phyloP scores from a whole-genome alignment of 2,329 filamentous ascomycete species.

The Rhinocladiella similis region DNA sequence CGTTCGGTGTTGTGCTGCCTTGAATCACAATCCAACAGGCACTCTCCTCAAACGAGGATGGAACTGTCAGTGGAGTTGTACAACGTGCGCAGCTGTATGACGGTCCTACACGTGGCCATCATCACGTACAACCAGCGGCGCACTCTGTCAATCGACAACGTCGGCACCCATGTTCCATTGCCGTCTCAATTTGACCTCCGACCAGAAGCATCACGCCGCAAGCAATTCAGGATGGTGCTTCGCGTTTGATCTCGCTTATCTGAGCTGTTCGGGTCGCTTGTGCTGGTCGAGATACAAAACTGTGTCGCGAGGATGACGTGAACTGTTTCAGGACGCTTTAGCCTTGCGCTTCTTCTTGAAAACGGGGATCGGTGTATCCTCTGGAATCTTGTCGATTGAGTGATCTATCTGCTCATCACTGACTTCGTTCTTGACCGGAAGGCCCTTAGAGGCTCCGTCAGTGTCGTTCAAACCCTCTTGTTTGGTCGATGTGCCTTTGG shows the following conservation, averaged over 20 bases:
- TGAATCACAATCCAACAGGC: not conserved
- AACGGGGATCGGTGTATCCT: slow-evolving; percentile 34
- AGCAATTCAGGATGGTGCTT: not conserved
- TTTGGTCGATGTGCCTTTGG: not conserved
- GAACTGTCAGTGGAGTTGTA: slow-evolving; percentile 17
- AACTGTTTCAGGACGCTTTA: slow-evolving; percentile 40
- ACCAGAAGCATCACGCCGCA: not conserved
- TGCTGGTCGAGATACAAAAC: slow-evolving; percentile 13
- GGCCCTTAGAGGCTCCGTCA: slow-evolving; percentile 5
- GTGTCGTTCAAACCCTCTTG: not conserved
- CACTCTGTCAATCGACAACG: slow-evolving; percentile 1
- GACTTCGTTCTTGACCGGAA: slow-evolving; percentile 33
- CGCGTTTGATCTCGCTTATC: slow-evolving; percentile 25
- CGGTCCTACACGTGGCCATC: slow-evolving; percentile 15
- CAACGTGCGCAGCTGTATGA: slow-evolving; percentile 3
- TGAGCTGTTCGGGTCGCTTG: slow-evolving; percentile 19
- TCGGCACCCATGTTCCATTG: slow-evolving; percentile 1
- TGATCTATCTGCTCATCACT: slow-evolving; percentile 2
- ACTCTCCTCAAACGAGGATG: slow-evolving; percentile 7
- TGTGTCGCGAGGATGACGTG: not conserved
- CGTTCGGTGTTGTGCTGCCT: not conserved
- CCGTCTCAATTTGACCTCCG: not conserved
- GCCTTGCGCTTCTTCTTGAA: slow-evolving; percentile 54
- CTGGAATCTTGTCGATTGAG: slow-evolving; percentile 23
- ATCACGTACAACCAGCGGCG: slow-evolving; percentile 11